Conservation (phyloP, 768 basidiomycete species). For the Hypholoma sublateritium region DNA sequence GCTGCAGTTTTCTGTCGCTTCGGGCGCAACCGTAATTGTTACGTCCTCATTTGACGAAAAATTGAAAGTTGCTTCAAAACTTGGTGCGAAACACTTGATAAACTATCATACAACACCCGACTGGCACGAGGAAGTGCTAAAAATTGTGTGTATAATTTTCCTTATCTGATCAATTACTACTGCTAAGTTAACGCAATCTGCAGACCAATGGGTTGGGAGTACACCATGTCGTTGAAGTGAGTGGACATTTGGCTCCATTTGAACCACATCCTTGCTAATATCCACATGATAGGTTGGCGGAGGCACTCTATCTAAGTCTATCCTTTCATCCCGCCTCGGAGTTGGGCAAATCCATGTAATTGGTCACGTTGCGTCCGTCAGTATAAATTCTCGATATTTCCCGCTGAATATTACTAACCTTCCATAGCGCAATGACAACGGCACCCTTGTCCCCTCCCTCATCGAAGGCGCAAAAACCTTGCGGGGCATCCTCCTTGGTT, state of each 20-base stretch:
- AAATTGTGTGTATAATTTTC: constrained; percentile 33
- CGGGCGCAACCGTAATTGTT: constrained; percentile 63
- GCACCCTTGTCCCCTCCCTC: neutral
- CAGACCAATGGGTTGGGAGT: constrained; percentile 40
- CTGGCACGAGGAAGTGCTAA: constrained; percentile 55
- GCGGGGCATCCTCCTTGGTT: constrained; percentile 54
- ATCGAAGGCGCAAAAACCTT: constrained; percentile 35
- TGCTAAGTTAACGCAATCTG: neutral
- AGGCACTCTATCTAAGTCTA: constrained; percentile 46
- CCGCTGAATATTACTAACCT: neutral
- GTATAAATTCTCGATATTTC: neutral
- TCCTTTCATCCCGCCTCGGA: constrained; percentile 36
- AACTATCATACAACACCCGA: constrained; percentile 59
- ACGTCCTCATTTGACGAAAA: constrained; percentile 71
- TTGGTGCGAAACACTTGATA: constrained; percentile 58
- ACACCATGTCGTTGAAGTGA: constrained; percentile 38
- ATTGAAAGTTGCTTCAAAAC: constrained; percentile 46
- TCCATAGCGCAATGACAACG: neutral
- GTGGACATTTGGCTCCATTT: no score
- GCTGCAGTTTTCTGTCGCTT: constrained; percentile 59
- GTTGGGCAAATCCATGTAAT: constrained; percentile 47
- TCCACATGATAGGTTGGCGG: constrained; percentile 38
- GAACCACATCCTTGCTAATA: no score
- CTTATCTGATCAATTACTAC: neutral
- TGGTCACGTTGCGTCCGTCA: constrained; percentile 45